Base-by-base conservation (phyloP, 495 filamentous ascomycete species). In the Neurospora sp. region DNA sequence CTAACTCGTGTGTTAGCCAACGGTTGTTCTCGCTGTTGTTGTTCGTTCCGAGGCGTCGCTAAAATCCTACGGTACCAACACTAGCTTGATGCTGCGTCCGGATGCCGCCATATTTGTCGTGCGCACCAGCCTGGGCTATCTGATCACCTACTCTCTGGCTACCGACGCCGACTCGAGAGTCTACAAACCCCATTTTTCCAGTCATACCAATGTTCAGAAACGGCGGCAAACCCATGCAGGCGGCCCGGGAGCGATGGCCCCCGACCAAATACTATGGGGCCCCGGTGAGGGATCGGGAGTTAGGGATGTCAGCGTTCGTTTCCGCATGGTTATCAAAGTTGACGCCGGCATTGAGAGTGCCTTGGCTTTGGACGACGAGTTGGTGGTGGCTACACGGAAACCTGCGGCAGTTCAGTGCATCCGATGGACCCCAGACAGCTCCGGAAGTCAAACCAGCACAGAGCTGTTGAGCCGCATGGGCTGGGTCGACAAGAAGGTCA, bases 311-410 rank as follows among this genome's bases (percentile, higher is more conserved):
- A 98, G 89, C 73, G 85, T 98, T 61, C 89, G 93, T 22, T 98
- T 99, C 82, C 87, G 96, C 70, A 98, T 98, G 93, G 94, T 96
- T 31, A 98, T 99, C 72, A 96, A 96, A 81, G 93, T 99, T 27
- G 96, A 99, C 80, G 96, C 96, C 9, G 96, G 96, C 2, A 97
- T 99, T 74, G 89, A 89, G 75, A 87, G 84, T 75, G 93, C 91
- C n/a, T 81, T 98, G 68, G 95, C 96, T 3, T 85, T 98, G 44
- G 96, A 98, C 75, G 92, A 96, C 40, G 96, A 98, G 81, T 86
- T 99, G 39, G 86, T 99, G 44, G 94, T 99, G 47, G 94, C 96
- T 9, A 99, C 96, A 4, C 86, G 91, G 74, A 97, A 95, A 79
- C 96, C 96, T 2, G 90, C 94, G 2, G 96, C 96, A 39, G 89